Percentiles rank a stretch among this genome's conserved stretches.
Evolutionary conservation across 306 rosid genomes (phyloP).

Genomic region (Vigna radiata): DNA sequence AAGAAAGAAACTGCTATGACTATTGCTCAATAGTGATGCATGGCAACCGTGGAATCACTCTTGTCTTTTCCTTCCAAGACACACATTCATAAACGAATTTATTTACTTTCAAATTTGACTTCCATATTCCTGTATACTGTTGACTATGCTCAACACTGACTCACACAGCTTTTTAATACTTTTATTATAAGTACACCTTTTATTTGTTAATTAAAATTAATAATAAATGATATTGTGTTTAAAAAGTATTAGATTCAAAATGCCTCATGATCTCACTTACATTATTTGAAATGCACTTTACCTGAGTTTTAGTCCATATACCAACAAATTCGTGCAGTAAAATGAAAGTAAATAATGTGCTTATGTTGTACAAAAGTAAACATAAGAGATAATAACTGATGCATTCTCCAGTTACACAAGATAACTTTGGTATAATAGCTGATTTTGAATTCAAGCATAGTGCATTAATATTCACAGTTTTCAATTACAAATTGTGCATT

Average conservation of each 20-base stretch:
- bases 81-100: not conserved
- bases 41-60: not conserved
- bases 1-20: slow-evolving; percentile 28
- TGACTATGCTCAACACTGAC: not conserved
- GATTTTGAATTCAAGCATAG: too few species aligned
- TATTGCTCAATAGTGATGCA: slow-evolving; percentile 34
- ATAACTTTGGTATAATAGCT: too few species aligned
- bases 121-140: not conserved
- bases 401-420: too few species aligned
- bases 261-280: too few species aligned
- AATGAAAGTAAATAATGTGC: too few species aligned
- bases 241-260: not conserved
- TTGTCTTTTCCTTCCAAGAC: not conserved
- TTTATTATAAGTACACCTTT: too few species aligned
- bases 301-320: not conserved
- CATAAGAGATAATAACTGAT: too few species aligned
- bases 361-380: too few species aligned
- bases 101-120: not conserved
- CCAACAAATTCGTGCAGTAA: too few species aligned
- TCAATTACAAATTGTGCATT: too few species aligned
- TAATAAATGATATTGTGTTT: not conserved
- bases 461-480: too few species aligned
- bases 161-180: not conserved
- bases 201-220: too few species aligned
- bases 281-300: not conserved